phyloP scores from a whole-genome alignment of 352 stramenopile genomes.

The Plasmopara viticola region DNA sequence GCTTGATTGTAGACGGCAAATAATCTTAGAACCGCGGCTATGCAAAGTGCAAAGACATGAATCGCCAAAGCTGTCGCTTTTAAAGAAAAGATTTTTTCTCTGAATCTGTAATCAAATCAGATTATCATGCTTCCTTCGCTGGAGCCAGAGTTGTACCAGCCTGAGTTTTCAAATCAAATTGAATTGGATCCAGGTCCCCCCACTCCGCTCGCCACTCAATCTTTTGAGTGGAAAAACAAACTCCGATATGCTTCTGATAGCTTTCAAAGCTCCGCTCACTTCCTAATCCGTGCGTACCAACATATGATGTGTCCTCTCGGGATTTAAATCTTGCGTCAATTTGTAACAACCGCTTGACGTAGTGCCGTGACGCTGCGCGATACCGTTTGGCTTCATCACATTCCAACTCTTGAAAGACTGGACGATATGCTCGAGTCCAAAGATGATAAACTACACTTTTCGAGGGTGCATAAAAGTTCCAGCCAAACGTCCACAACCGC shows the following conservation, averaged over 20 bases:
- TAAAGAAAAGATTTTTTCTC: neutral
- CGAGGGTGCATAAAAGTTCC: conserved; percentile 87
- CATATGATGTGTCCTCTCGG: conserved; percentile 1
- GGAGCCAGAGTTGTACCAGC: conserved; percentile 6
- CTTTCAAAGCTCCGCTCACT: conserved; percentile 28
- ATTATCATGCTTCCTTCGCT: neutral
- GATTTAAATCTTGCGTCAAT: conserved; percentile 2
- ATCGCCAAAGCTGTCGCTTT: no score
- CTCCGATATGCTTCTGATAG: conserved; percentile 49
- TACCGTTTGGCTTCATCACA: conserved; percentile 22
- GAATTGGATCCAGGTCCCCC: conserved; percentile 52
- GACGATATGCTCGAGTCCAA: conserved; percentile 78
- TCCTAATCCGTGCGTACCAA: conserved; percentile 23
- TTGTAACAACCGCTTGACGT: conserved; percentile 25
- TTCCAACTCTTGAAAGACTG: conserved; percentile 70
- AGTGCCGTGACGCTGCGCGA: conserved; percentile 21
- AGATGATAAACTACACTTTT: conserved; percentile 83
- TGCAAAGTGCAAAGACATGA: no score
- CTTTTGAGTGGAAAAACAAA: conserved; percentile 32
- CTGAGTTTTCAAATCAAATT: conserved; percentile 40
- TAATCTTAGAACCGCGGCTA: no score
- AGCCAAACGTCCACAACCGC: conserved; percentile 86
- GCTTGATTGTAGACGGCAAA: conserved; percentile 43
- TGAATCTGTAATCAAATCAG: no score
- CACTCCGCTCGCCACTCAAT: conserved; percentile 57